phyloP scores from a whole-genome alignment of 768 basidiomycete species.

The Mycena polygramma region DNA sequence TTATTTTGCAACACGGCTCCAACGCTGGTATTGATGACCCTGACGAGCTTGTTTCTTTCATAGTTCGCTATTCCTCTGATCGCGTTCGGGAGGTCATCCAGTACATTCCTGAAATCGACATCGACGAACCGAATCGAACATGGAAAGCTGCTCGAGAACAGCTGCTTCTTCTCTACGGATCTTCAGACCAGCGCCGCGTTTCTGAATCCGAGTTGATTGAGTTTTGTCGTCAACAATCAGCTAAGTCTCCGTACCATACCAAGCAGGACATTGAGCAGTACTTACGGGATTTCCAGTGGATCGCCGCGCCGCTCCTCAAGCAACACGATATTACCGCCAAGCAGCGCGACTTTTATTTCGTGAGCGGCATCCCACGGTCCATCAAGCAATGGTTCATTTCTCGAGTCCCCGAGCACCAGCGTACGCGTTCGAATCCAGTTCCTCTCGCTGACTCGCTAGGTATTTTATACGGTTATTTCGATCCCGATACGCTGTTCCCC shows the following conservation, averaged over 20 bases:
- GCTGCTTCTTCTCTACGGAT: neutral
- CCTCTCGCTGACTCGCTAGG: conserved; percentile 2
- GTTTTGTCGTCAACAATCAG: conserved; percentile 10
- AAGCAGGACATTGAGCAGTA: neutral
- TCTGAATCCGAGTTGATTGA: conserved; percentile 16
- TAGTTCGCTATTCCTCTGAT: conserved; percentile 25
- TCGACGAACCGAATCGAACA: conserved; percentile 6
- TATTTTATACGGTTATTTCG: conserved; percentile 7
- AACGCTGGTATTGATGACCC: conserved; percentile 27
- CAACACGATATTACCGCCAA: neutral
- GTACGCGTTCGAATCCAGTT: conserved; percentile 4
- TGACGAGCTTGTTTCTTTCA: conserved; percentile 24
- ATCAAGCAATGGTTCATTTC: conserved; percentile 29
- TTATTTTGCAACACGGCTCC: conserved; percentile 1
- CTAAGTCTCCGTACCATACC: neutral
- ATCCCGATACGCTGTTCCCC: conserved; percentile 1
- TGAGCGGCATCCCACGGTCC: conserved; percentile 19
- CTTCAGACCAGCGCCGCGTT: neutral
- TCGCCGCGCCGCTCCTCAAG: neutral
- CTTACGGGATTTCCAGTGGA: conserved; percentile 1
- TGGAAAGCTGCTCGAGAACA: neutral
- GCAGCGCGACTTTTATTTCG: conserved; percentile 22
- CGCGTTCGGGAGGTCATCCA: conserved; percentile 7
- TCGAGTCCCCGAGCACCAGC: conserved; percentile 4
- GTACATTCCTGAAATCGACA: conserved; percentile 13